Percentiles rank a stretch among this genome's conserved stretches.
Conservation (phyloP, 257 asterid species). For the Solanum dulcamara region DNA sequence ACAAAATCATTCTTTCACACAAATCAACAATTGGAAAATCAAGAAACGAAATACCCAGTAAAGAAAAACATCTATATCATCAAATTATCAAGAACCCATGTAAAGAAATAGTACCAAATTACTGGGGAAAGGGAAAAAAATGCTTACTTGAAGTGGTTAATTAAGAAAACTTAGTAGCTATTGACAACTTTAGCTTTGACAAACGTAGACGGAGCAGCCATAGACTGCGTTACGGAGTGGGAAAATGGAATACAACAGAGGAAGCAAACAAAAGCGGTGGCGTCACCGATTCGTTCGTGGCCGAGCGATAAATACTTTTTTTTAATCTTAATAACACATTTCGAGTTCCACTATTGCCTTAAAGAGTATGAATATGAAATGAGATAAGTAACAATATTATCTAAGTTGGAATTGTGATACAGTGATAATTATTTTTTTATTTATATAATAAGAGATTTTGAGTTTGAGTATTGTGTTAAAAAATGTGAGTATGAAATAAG, state of each 20-base stretch:
- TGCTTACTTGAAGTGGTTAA: not conserved
- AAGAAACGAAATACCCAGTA: not conserved
- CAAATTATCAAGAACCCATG: not conserved
- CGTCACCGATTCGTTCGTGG: not conserved
- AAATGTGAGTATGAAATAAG: too few relatives aligned
- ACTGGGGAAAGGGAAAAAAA: not conserved
- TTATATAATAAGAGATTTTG: too few relatives aligned
- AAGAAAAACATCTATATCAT: not conserved
- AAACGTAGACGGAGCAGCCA: not conserved
- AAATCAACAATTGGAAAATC: not conserved
- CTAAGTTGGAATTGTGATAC: too few relatives aligned
- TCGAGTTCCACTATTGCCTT: too few relatives aligned
- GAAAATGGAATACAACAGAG: not conserved
- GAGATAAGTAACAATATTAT: too few relatives aligned
- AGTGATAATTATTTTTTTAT: too few relatives aligned
- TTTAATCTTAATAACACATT: too few relatives aligned
- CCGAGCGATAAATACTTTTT: not conserved
- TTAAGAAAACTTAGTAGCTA: not conserved
- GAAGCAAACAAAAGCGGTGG: not conserved
- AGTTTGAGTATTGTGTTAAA: too few relatives aligned
- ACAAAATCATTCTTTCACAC: not conserved
- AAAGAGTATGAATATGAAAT: too few relatives aligned
- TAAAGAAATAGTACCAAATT: not conserved
- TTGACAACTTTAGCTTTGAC: not conserved
- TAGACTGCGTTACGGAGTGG: not conserved